Conservation (phyloP, 2,329 filamentous ascomycete genomes). For the Botrytis aclada region DNA sequence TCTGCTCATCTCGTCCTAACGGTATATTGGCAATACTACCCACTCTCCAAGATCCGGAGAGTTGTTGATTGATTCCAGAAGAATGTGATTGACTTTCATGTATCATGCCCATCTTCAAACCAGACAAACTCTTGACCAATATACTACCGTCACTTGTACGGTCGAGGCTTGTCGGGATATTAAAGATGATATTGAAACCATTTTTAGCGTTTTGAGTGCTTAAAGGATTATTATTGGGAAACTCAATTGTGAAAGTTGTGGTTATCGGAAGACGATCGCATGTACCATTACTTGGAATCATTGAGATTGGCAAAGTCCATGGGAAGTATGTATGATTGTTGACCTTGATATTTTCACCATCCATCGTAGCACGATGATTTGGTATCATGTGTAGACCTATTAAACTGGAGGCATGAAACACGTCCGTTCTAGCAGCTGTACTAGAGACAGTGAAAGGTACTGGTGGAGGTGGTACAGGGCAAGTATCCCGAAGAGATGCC, state of each 20-base stretch:
- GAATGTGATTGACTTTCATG: conserved; percentile 50
- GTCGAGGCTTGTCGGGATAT: conserved; percentile 46
- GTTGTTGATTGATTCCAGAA: conserved; percentile 36
- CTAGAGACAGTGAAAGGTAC: conserved; percentile 72
- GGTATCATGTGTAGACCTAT: conserved; percentile 78
- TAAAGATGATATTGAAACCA: conserved; percentile 43
- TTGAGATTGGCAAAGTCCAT: conserved; percentile 78
- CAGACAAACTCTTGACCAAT: conserved; percentile 51
- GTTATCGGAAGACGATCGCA: conserved; percentile 70
- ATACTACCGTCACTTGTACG: conserved; percentile 46
- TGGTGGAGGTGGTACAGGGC: conserved; percentile 58
- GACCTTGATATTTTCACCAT: conserved; percentile 16
- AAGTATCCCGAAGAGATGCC: conserved; percentile 48
- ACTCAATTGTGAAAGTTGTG: conserved; percentile 66
- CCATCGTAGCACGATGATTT: conserved; percentile 52
- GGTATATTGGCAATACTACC: conserved; percentile 77
- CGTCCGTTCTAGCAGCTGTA: conserved; percentile 72
- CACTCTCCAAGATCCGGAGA: conserved; percentile 61
- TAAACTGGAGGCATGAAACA: conserved; percentile 86
- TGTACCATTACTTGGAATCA: conserved; percentile 74
- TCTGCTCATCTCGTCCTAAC: conserved; percentile 82
- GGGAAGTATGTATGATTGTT: conserved; percentile 81
- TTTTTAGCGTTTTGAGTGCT: conserved; percentile 13
- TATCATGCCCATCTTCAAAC: conserved; percentile 64
- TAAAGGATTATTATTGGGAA: conserved; percentile 47